phyloP scores from a whole-genome alignment of 2,329 filamentous ascomycete genomes.

The Fusarium drepaniforme region DNA sequence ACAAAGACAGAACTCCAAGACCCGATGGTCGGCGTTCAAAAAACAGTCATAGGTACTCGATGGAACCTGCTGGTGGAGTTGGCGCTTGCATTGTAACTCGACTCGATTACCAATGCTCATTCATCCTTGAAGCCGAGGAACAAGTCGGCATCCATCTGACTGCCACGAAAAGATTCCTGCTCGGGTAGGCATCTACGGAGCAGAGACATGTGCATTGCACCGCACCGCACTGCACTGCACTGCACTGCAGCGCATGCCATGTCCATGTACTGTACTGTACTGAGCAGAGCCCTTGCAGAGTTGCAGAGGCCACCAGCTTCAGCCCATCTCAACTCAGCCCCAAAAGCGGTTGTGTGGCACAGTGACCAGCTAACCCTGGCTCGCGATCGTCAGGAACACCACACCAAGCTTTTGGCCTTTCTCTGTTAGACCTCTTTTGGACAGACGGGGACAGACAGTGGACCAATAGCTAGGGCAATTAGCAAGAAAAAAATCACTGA shows the following conservation, averaged over 20 bases:
- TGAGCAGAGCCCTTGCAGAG: neutral
- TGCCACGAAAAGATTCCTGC: constrained; percentile 4
- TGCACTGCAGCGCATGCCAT: neutral
- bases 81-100: constrained; percentile 6
- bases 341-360: constrained; percentile 20
- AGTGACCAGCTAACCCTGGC: constrained; percentile 31
- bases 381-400: constrained; percentile 45
- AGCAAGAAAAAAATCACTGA: neutral
- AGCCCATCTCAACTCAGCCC: constrained; percentile 17
- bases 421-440: constrained; percentile 31
- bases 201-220: constrained; percentile 22
- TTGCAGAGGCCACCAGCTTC: constrained; percentile 5
- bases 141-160: constrained; percentile 16
- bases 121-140: constrained; percentile 21
- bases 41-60: constrained; percentile 18
- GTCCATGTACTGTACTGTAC: neutral
- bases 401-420: constrained; percentile 32
- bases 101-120: constrained; percentile 13
- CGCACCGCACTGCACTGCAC: constrained; percentile 3
- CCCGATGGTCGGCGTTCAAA: constrained; percentile 11
- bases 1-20: constrained; percentile 17
- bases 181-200: constrained; percentile 13
- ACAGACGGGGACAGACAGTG: constrained; percentile 27
- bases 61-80: constrained; percentile 10
- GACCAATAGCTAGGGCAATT: constrained; percentile 13